phyloP scores from a whole-genome alignment of 1,139 yeast genomes.

The Blastobotrys serpentis region DNA sequence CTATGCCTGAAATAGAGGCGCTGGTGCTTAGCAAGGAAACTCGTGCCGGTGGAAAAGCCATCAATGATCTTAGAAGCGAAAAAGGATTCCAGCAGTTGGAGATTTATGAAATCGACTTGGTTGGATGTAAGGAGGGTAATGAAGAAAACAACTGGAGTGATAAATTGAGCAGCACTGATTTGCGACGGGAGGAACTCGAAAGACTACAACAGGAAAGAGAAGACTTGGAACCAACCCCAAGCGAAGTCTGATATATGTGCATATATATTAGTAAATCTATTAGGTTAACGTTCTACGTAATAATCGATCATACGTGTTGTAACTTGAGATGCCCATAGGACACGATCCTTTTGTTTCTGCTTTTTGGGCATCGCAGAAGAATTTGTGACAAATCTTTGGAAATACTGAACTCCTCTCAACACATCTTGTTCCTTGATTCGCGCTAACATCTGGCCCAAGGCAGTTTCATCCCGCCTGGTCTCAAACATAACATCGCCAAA shows the following conservation, averaged over 20 bases:
- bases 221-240: conserved; percentile 2
- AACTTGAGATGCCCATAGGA: conserved; percentile 69
- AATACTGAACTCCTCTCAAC: conserved; percentile 71
- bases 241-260: conserved; percentile 2
- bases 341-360: conserved; percentile 55
- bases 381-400: conserved; percentile 51
- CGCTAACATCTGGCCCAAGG: conserved; percentile 53
- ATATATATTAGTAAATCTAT: neutral
- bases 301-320: conserved; percentile 48
- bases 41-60: conserved; percentile 64
- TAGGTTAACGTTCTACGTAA: neutral
- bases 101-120: conserved; percentile 63
- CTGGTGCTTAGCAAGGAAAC: conserved; percentile 83
- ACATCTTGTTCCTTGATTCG: conserved; percentile 66
- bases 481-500: conserved; percentile 18
- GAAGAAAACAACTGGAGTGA: conserved; percentile 60
- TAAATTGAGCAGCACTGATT: conserved; percentile 79
- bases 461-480: conserved; percentile 47
- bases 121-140: conserved; percentile 50
- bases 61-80: conserved; percentile 62
- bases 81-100: conserved; percentile 55
- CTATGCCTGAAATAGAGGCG: conserved; percentile 70
- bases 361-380: conserved; percentile 51
- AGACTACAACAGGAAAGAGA: neutral
- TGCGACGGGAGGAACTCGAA: conserved; percentile 40